Evolutionary conservation across 371 early-diverging fungal genomes (phyloP), one percentile per base, ranked within the genome.

Genomic region (Umbelopsis sp.): DNA sequence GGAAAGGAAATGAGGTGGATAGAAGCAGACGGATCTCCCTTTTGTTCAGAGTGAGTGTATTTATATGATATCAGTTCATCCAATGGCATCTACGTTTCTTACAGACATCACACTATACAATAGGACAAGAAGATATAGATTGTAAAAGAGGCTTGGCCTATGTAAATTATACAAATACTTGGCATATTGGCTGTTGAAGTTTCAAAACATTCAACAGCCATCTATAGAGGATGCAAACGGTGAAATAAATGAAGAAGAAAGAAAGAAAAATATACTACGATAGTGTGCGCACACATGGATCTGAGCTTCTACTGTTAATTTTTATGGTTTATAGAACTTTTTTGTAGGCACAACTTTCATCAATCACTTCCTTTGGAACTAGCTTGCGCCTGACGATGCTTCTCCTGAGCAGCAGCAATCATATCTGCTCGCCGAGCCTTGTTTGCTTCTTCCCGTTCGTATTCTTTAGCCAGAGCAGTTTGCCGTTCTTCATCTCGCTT

Each of bases 321-420:
- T 41, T 41, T 41, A 41, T 41, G 12, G 41, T 10, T 41, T 41
- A 10, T 41, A 10, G 7, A 10, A 10, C 1, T 41, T 41, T 41
- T 10, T 41, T 12, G 2, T 3, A 7, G 41, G 41, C 2, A 12
- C 0, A 41, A 41, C 41, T 41, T 41, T 41, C 48, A 35, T 35
- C 35, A 35, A 24, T 57, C 57, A 4, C 6, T 16, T 12, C 35
- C n/a, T 57, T 57, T 29, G 29, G 57, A 35, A 35, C 18, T 35
- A 9, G 29, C 57, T 57, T 57, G 57, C 16, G 57, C 57, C 35
- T 57, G 29, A 16, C 57, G 57, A 32, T 57, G 57, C 16, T 57
- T 57, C 18, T 57, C 57, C 29, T 57, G 57, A 29, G 57, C 57
- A 57, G 57, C 57, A 57, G 57, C 57, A 57, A 57, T 57, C 57